Percentiles rank a stretch among this genome's conserved stretches.
Conservation (phyloP, 1,139 yeast genomes). For the Hansenula lynferdii region DNA sequence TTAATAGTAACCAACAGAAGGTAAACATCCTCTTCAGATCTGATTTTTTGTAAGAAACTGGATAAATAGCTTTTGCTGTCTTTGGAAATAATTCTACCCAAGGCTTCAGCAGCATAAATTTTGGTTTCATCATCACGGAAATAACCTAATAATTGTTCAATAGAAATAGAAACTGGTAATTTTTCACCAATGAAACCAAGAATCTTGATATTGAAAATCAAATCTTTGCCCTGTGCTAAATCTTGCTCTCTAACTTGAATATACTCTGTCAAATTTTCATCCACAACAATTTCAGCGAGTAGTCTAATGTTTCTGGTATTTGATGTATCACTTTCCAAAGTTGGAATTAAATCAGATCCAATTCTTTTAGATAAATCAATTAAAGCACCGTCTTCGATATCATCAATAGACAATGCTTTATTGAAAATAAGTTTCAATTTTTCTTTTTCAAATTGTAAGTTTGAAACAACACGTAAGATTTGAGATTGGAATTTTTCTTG, state of each 20-base stretch:
- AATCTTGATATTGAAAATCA: conserved; percentile 21
- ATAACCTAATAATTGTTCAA: conserved; percentile 15
- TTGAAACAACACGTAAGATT: conserved; percentile 18
- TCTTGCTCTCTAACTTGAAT: conserved; percentile 30
- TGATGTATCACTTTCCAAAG: conserved; percentile 13
- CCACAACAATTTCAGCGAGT: conserved; percentile 37
- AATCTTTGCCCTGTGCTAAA: conserved; percentile 25
- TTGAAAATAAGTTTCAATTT: conserved; percentile 14
- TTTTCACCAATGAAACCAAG: conserved; percentile 20
- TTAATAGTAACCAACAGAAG: conserved; percentile 35
- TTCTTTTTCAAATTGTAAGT: conserved; percentile 12
- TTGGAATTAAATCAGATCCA: conserved; percentile 21
- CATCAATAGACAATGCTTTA: conserved; percentile 16
- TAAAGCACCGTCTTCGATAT: conserved; percentile 23
- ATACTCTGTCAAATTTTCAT: conserved; percentile 28
- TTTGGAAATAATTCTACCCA: conserved; percentile 45
- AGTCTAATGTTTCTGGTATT: conserved; percentile 30
- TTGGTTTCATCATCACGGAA: conserved; percentile 35
- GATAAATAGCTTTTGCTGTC: conserved; percentile 33
- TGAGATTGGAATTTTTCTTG: conserved; percentile 16
- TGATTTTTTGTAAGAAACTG: conserved; percentile 27
- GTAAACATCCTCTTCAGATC: conserved; percentile 23
- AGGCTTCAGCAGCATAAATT: conserved; percentile 45
- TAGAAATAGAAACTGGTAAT: conserved; percentile 10
- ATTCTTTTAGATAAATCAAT: conserved; percentile 20